These are phyloP conservation scores for Curvularia hawaiiensis DNA, from an alignment of 2,329 filamentous ascomycete genomes.

Conservation along the genomic window DNA sequence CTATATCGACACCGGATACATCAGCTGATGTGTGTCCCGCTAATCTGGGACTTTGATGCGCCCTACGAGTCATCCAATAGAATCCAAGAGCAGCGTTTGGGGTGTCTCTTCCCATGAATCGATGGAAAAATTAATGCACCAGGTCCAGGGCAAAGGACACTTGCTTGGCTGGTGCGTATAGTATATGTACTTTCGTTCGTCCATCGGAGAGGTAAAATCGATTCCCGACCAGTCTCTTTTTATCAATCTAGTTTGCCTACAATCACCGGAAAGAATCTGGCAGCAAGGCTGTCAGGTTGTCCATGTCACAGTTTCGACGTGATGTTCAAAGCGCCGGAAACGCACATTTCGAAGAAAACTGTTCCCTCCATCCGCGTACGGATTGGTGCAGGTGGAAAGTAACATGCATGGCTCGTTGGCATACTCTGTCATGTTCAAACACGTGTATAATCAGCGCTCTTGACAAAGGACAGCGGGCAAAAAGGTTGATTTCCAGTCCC, in stretches of 20 bases:
- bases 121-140: background rate
- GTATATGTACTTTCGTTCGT: background rate
- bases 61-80: background rate
- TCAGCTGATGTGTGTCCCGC: background rate
- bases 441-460: background rate
- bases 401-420: background rate
- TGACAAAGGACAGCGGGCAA: background rate
- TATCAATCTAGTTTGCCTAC: background rate
- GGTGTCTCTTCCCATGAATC: background rate
- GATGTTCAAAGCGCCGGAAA: background rate
- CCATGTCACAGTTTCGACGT: background rate
- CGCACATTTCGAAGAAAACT: background rate
- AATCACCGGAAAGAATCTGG: background rate
- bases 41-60: background rate
- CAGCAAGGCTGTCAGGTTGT: background rate
- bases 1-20: background rate
- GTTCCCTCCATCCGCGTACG: background rate
- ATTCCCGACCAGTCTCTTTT: too few species aligned
- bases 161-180: background rate
- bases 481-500: background rate
- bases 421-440: background rate
- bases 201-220: too few species aligned
- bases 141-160: background rate
- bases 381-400: too few species aligned
- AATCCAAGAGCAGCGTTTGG: background rate